Evolutionary conservation across 2,329 filamentous ascomycete genomes (phyloP), one percentile per base, ranked within the genome.

Genomic region (Microsporum canis): DNA sequence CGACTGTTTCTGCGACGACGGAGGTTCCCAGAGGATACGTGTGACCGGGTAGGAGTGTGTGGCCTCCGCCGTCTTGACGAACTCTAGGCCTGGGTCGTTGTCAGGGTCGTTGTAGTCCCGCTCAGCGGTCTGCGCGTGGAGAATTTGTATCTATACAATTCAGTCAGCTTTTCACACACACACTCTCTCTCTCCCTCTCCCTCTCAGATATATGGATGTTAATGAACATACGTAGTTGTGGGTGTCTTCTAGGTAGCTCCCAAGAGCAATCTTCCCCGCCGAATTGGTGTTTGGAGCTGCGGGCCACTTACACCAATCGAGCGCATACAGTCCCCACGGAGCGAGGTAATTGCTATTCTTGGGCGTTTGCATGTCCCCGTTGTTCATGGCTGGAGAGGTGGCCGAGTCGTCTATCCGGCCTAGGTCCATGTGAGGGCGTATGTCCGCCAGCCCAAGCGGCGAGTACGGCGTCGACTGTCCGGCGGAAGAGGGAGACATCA

Each of bases 231-330:
- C 91, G 79, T 95, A 99, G 73, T 99, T 99, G 77, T 99, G 94
- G 4, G 91, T 92, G 75, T 99, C 94, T 76, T 99, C 94, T 58
- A 97, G 78, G 72, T 97, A 97, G 77, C 94, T 99, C 63, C 92
- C 94, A 43, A 99, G 82, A 10, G 94, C 94, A 68, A 99, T 83
- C 75, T 97, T 97, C 43, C 94, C 94, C 2, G 89, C 90, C 64
- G 89, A 86, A 66, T 78, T 78, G 58, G 69, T 72, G 41, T 86
- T 68, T 76, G 85, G 69, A 45, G 90, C 84, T 1, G 92, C 86
- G 14, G 88, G 85, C 92, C 94, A 99, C 76, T 99, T 99, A 79
- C 94, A 99, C 94, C 94, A 99, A 77, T 99, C 94, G 69, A 95
- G 92, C 10, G 94, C 92, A 73, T 97, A 99, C 60, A 95, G 86